A percentile compares a stretch with the other conserved stretches of the same genome.
These are phyloP conservation scores for Acacia pycnantha DNA, from an alignment of 331 rosid species.

Conservation along the genomic window DNA sequence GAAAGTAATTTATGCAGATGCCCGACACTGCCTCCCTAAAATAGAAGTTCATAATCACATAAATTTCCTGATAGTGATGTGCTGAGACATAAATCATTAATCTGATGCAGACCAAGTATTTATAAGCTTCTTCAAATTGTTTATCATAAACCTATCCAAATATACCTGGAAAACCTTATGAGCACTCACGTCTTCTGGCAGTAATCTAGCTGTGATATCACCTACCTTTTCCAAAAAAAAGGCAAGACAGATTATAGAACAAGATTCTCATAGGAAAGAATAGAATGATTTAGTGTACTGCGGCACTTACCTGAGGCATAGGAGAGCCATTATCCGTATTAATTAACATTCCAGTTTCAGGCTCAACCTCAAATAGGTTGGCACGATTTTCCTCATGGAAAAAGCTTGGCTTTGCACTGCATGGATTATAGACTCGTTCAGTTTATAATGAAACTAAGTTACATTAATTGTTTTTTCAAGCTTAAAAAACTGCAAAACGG, in stretches of 20 bases:
- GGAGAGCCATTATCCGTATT: constrained; percentile 98
- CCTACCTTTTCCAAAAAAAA: constrained; percentile 64
- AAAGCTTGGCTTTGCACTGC: constrained; percentile 95
- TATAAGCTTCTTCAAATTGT: constrained; percentile 5
- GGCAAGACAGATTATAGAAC: background rate
- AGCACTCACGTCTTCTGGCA: constrained; percentile 38
- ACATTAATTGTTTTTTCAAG: constrained; percentile 1
- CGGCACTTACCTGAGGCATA: constrained; percentile 69
- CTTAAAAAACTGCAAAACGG: background rate
- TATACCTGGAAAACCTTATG: constrained; percentile 85
- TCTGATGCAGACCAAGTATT: background rate
- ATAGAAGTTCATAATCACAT: constrained; percentile 25
- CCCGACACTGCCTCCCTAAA: constrained; percentile 91
- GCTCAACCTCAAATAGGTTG: constrained; percentile 87
- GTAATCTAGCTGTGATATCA: constrained; percentile 42
- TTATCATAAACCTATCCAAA: constrained; percentile 13
- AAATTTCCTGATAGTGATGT: constrained; percentile 1
- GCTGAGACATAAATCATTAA: constrained; percentile 23
- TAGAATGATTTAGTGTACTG: constrained; percentile 6
- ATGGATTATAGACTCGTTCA: constrained; percentile 27
- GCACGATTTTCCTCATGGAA: constrained; percentile 90
- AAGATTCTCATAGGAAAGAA: constrained; percentile 15
- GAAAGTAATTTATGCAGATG: constrained; percentile 92
- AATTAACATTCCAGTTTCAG: constrained; percentile 84
- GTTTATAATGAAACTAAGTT: constrained; percentile 27